Evolutionary conservation across 805 yeast species (phyloP).

Genomic region (Cyberlindnera nakhonratchasimensis): DNA sequence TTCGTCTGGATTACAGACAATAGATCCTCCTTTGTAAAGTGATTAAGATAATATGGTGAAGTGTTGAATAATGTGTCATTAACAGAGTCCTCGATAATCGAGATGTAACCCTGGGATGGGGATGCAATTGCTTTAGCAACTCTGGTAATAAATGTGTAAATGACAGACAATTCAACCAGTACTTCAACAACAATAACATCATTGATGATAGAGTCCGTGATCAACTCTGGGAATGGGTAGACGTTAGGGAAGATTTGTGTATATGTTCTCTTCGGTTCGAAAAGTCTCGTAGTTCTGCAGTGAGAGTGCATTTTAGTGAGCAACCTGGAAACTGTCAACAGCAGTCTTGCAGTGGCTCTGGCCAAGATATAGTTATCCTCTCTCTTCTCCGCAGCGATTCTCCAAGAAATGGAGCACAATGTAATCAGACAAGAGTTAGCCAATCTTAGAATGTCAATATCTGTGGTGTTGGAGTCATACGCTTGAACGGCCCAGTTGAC

Average conservation of each 20-base stretch:
- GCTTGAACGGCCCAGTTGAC: conserved; percentile 59
- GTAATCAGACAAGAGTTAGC: conserved; percentile 58
- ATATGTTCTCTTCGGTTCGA: conserved; percentile 59
- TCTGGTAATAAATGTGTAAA: conserved; percentile 54
- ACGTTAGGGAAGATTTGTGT: conserved; percentile 65
- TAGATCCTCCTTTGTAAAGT: conserved; percentile 41
- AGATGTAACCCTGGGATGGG: conserved; percentile 18
- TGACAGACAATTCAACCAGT: conserved; percentile 61
- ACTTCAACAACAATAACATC: conserved; percentile 70
- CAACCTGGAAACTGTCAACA: conserved; percentile 51
- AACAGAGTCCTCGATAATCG: conserved; percentile 36
- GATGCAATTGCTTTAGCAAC: conserved; percentile 39
- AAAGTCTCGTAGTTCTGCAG: conserved; percentile 37
- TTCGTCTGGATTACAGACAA: conserved; percentile 44
- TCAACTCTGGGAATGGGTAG: conserved; percentile 59
- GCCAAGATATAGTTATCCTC: conserved; percentile 37
- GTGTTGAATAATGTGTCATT: conserved; percentile 40
- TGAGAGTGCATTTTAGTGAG: conserved; percentile 51
- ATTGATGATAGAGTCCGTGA: conserved; percentile 72
- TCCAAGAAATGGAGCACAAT: conserved; percentile 40
- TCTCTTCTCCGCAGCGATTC: conserved; percentile 30
- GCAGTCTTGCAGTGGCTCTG: conserved; percentile 46
- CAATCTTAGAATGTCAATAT: conserved; percentile 58
- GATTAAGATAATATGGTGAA: conserved; percentile 38
- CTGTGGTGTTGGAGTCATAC: conserved; percentile 38